Conservation (phyloP, 148 eudicot genomes). For the Spergularia marina region DNA sequence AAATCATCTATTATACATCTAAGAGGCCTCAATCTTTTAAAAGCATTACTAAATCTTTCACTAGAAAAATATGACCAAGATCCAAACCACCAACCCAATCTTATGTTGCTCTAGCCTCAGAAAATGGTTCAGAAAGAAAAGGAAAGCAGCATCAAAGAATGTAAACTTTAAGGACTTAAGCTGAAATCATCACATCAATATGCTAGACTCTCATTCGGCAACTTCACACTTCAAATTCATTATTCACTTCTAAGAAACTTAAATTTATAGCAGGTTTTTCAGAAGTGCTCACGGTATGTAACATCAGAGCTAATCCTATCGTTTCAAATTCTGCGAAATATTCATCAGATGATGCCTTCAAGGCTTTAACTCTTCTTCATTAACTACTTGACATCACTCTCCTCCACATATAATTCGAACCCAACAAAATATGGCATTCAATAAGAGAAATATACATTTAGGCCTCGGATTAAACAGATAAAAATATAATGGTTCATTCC, state of each 20-base stretch:
- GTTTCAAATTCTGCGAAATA: not conserved
- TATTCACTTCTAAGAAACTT: not conserved
- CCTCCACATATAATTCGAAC: not conserved
- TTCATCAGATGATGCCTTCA: not conserved
- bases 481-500: not conserved
- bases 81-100: too few species aligned
- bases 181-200: not conserved
- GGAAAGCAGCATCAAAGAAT: not conserved
- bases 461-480: not conserved
- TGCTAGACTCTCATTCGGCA: not conserved
- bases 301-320: not conserved
- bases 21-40: not conserved
- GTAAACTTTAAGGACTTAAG: not conserved
- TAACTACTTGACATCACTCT: not conserved
- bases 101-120: too few species aligned
- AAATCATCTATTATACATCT: not conserved
- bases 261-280: not conserved
- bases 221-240: not conserved
- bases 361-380: not conserved
- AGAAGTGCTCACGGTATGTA: not conserved
- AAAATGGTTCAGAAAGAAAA: not conserved
- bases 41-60: not conserved
- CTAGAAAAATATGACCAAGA: too few species aligned
- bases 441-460: not conserved
- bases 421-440: not conserved